Base-by-base conservation (phyloP, 169 alveolate species). In the Plasmodium chabaudi region DNA sequence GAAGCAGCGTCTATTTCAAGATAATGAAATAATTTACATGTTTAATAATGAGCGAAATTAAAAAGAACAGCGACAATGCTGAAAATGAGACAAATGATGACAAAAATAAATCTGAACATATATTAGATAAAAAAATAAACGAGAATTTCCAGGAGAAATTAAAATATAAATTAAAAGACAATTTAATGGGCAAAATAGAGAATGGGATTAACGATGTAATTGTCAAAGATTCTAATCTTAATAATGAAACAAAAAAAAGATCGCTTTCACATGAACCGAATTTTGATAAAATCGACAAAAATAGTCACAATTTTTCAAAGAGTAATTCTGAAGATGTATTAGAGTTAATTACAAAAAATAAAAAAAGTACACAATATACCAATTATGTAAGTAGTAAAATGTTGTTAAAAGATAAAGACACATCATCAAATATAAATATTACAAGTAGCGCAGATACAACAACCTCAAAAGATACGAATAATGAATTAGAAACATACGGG, bases 391-490 rank as follows among this genome's bases (percentile, higher is more conserved):
- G 65, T 42, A 74, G 64, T n/a, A 63, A 49, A 42, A 19, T 71
- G 12, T 5, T 13, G 7, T 5, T 51, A 39, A 49, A 39, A 46
- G 75, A 63, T 39, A 59, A 56, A 64, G 72, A 13, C 64, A 56
- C 2, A 12, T 39, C n/a, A 19, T 25, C 77, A 51, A 64, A 44
- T 13, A 64, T 49, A 53, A 61, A 77, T 39, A 64, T 21, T 47
- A 53, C n/a, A 27, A 63, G 68, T 47, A 25, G 39, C 27, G 25
- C 88, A n/a, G 21, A 63, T 63, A 63, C 69, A 10, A 12, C 42
- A 7, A 56, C 19, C 60, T 77, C 88, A 27, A 56, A 65, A 69
- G 49, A 77, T 25, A 49, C 68, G 2, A n/a, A 59, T 57, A 34
- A 34, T 34, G 53, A 23, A 57, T 47, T 23, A 4, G 72, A 77